Conservation (phyloP, 2,329 filamentous ascomycete genomes). For the Dactylellina leptospora region DNA sequence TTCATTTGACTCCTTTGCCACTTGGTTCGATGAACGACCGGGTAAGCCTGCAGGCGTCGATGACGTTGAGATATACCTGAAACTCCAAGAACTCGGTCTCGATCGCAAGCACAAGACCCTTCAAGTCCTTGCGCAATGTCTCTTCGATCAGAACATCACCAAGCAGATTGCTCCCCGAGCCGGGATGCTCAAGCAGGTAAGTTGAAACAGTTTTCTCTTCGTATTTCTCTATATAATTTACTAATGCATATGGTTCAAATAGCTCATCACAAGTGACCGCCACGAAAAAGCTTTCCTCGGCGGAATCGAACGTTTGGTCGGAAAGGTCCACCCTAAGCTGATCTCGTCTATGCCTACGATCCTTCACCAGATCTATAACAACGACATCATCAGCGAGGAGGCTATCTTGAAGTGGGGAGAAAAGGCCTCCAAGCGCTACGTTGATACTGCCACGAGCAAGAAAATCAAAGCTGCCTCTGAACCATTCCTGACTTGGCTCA, state of each 20-base stretch:
- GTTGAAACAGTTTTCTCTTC: conserved; percentile 51
- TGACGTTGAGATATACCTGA: conserved; percentile 91
- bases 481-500: conserved; percentile 93
- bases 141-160: conserved; percentile 90
- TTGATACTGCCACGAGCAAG: conserved; percentile 86
- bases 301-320: conserved; percentile 90
- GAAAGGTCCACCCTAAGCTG: conserved; percentile 81
- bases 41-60: conserved; percentile 78
- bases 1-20: conserved; percentile 87
- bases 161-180: conserved; percentile 82
- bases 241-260: conserved; percentile 66
- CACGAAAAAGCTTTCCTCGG: conserved; percentile 96
- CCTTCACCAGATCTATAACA: conserved; percentile 86
- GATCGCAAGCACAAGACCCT: conserved; percentile 93
- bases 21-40: conserved; percentile 80
- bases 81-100: conserved; percentile 95
- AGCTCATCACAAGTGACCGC: conserved; percentile 70
- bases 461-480: conserved; percentile 95
- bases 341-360: conserved; percentile 82
- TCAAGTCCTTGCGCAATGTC: conserved; percentile 87
- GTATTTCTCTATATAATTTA: conserved; percentile 60
- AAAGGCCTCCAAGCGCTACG: conserved; percentile 93
- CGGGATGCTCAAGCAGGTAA: conserved; percentile 85
- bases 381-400: conserved; percentile 88
- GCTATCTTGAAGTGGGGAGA: conserved; percentile 88